Conservation (phyloP, 2,329 filamentous ascomycete species). For the Zalaria sp. region DNA sequence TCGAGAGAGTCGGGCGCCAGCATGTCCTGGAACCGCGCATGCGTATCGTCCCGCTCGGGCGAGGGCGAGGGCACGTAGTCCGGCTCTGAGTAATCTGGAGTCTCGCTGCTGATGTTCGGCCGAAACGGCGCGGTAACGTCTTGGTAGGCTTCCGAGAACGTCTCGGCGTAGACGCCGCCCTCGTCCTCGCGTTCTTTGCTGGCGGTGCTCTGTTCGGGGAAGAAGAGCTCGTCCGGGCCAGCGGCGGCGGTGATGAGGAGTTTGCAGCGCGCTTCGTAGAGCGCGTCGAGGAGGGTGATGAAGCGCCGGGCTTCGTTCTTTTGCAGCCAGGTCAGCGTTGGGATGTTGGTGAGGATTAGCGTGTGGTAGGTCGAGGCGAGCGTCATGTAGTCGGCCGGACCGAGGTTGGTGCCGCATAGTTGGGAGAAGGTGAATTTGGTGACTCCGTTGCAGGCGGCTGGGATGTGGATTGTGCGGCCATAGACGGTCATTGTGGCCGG, state of each 20-base stretch:
- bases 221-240: conserved; percentile 63
- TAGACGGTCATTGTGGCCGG: conserved; percentile 40
- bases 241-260: conserved; percentile 50
- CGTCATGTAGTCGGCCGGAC: conserved; percentile 71
- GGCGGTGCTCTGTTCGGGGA: conserved; percentile 34
- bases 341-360: conserved; percentile 57
- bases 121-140: conserved; percentile 64
- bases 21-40: conserved; percentile 19
- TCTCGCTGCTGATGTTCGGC: conserved; percentile 60
- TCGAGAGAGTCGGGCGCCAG: conserved; percentile 32
- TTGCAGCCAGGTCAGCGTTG: conserved; percentile 49
- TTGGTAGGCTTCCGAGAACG: conserved; percentile 61
- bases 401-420: conserved; percentile 51
- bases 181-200: conserved; percentile 9
- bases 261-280: conserved; percentile 72
- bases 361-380: conserved; percentile 70
- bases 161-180: conserved; percentile 50
- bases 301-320: conserved; percentile 73
- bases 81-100: conserved; percentile 18
- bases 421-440: conserved; percentile 54
- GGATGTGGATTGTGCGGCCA: conserved; percentile 47
- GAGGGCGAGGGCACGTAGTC: conserved; percentile 7
- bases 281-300: conserved; percentile 66
- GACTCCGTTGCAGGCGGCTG: conserved; percentile 41
- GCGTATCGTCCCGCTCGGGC: conserved; percentile 20